Evolutionary conservation across 2,329 filamentous ascomycete genomes (phyloP).

Genomic region (Sordariomycetes sp.): DNA sequence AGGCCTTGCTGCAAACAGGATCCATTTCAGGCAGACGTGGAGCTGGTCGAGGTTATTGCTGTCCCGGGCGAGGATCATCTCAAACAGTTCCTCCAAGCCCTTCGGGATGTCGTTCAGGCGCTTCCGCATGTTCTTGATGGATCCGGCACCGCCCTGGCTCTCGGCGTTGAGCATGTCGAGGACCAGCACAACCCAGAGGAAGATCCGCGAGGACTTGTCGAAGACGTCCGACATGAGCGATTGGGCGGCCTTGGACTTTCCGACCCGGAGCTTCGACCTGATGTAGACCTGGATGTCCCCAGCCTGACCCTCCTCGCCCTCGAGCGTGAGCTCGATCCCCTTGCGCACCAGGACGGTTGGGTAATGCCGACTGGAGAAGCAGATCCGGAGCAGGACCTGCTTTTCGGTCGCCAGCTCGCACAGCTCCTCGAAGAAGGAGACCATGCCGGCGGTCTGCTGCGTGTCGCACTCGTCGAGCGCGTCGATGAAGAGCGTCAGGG

Average conservation of each 20-base stretch:
- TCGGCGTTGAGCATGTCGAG: not conserved
- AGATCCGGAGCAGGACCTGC: not conserved
- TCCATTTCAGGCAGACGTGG: not conserved
- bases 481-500: conserved; percentile 16
- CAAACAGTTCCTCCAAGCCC: not conserved
- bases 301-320: not conserved
- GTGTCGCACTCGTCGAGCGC: conserved; percentile 21
- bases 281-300: not conserved
- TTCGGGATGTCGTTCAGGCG: not conserved
- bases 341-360: not conserved
- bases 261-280: not conserved
- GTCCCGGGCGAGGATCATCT: not conserved
- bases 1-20: not conserved
- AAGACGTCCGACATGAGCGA: not conserved
- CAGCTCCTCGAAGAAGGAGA: conserved; percentile 16
- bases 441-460: conserved; percentile 15
- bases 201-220: not conserved
- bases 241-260: not conserved
- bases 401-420: not conserved
- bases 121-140: not conserved
- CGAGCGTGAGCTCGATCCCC: not conserved
- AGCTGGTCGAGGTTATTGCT: not conserved
- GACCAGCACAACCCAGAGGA: not conserved
- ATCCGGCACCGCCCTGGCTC: not conserved
- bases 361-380: not conserved